Evolutionary conservation across 306 rosid species (phyloP).

Genomic region (Prosopis cineraria): DNA sequence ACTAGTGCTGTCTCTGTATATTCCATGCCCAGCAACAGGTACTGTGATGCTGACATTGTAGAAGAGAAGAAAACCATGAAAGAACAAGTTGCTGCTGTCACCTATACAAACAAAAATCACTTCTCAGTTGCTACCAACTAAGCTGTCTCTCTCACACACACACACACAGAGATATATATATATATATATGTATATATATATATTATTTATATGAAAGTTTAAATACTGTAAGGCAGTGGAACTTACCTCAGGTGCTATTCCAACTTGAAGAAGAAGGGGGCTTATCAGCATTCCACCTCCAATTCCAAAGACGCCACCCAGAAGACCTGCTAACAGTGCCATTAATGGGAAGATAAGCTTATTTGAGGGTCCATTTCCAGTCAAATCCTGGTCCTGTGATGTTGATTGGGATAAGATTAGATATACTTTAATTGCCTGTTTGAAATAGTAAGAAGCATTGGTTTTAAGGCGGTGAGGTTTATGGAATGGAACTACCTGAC

Average conservation of each 20-base stretch:
- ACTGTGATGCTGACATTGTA: slow-evolving; percentile 83
- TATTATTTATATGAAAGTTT: not conserved
- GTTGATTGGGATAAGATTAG: slow-evolving; percentile 3
- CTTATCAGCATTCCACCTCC: slow-evolving; percentile 96
- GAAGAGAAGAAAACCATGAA: slow-evolving; percentile 97
- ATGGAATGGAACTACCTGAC: slow-evolving; percentile 66
- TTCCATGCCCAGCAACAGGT: slow-evolving; percentile 75
- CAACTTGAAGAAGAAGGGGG: slow-evolving; percentile 89
- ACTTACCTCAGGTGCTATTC: slow-evolving; percentile 75
- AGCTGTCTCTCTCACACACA: too few species aligned
- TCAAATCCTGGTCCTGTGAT: slow-evolving; percentile 43
- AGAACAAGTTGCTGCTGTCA: slow-evolving; percentile 87
- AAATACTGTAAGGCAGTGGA: not conserved
- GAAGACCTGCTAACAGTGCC: slow-evolving; percentile 73
- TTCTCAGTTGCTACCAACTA: not conserved
- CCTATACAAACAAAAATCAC: slow-evolving; percentile 37
- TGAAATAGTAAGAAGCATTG: not conserved
- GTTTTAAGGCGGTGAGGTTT: not conserved
- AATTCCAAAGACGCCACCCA: slow-evolving; percentile 91
- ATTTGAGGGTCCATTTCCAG: slow-evolving; percentile 41
- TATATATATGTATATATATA: too few species aligned
- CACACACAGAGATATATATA: too few species aligned
- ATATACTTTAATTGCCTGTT: not conserved
- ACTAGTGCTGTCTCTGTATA: slow-evolving; percentile 53
- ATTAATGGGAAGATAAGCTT: slow-evolving; percentile 68